Base-by-base conservation (phyloP, 2,329 filamentous ascomycete genomes). In the Emydomyces testavorans region DNA sequence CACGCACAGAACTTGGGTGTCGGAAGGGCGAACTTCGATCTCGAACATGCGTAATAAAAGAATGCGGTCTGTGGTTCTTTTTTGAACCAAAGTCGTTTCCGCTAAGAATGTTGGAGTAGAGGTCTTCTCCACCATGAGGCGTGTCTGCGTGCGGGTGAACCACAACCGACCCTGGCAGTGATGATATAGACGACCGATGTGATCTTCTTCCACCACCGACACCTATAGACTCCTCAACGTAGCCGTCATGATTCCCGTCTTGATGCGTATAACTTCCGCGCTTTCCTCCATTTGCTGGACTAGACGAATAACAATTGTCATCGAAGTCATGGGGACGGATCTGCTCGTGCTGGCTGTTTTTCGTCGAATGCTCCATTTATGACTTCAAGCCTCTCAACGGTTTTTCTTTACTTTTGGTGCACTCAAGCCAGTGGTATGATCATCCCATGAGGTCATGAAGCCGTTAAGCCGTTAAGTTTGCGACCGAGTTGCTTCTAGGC, bases 1-100 rank as follows among this genome's bases (percentile, higher is more conserved):
- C 67, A 28, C 62, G 56, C 4, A 71, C 67, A 0, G 68, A 71
- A 56, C 67, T 71, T 1, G 67, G 65, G 50, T 71, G 66, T 29
- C 68, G 62, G 50, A 71, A 71, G 0, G 61, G 63, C 0, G 60
- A 60, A 48, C 64, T 59, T 6, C 61, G 62, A 38, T 63, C 61
- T 26, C 63, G 57, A 18, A 65, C 54, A 1, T 58, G 59, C 5
- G 60, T 57, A 21, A 58, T 52, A 16, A 52, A 50, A 23, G 51
- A 58, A 45, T 53, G 50, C 29, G 46, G 53, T 42, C 37, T 45
- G 20, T 32, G 50, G 53, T 57, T 57, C 32, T 54, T 54, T 7
- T 29, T 32, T n/a, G 49, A 50, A 11, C 26, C 24, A 15, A 34
- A 21, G 7, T 32, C 11, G 11, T 15, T 34, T 35, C 46, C 49